Conservation (phyloP, 2,329 filamentous ascomycete species). For the Mycosphaerella sp. region DNA sequence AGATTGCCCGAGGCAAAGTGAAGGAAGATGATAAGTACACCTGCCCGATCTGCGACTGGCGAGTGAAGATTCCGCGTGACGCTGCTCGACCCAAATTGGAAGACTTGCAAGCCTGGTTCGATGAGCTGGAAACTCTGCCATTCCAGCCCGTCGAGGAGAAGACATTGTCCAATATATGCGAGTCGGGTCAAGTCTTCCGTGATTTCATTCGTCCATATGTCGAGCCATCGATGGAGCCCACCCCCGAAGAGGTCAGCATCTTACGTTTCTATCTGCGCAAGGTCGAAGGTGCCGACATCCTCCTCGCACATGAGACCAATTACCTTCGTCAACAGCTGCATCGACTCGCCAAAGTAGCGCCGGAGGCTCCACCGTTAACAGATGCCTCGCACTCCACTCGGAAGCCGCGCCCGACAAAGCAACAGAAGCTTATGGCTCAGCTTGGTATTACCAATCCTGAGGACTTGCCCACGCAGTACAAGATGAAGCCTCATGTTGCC, state of each 20-base stretch:
- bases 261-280: constrained; percentile 95
- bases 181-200: constrained; percentile 76
- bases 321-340: constrained; percentile 94
- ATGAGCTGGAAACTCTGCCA: constrained; percentile 65
- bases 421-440: constrained; percentile 88
- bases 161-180: constrained; percentile 75
- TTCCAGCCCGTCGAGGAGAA: constrained; percentile 97
- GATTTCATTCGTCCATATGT: constrained; percentile 74
- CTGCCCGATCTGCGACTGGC: constrained; percentile 95
- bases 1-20: constrained; percentile 94
- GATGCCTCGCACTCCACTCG: constrained; percentile 85
- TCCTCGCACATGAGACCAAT: constrained; percentile 90
- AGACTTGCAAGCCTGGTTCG: constrained; percentile 74
- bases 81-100: constrained; percentile 92
- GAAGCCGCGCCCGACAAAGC: constrained; percentile 92
- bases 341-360: constrained; percentile 87
- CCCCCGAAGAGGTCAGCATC: constrained; percentile 77
- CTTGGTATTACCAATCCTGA: constrained; percentile 86
- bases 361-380: constrained; percentile 74
- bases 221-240: constrained; percentile 66
- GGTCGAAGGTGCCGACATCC: constrained; percentile 91
- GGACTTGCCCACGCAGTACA: constrained; percentile 75
- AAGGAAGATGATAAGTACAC: constrained; percentile 99
- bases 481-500: constrained; percentile 66
- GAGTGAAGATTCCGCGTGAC: constrained; percentile 93